phyloP scores from a whole-genome alignment of 208 protist species.

The Novymonas esmeraldas region DNA sequence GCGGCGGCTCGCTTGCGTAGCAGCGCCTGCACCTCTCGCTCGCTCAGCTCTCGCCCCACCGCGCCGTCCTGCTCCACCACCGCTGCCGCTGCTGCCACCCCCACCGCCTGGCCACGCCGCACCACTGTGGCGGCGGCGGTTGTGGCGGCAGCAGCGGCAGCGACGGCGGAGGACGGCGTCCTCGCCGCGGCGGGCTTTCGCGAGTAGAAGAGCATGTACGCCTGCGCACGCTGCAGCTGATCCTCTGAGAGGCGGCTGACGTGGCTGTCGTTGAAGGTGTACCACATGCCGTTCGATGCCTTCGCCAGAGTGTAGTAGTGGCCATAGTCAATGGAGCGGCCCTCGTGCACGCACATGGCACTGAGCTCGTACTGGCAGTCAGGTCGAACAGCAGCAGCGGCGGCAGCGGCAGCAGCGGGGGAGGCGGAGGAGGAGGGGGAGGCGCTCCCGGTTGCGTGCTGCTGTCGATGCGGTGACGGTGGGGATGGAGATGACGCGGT shows the following conservation, averaged over 20 bases:
- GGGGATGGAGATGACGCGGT: constrained; percentile 22
- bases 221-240: constrained; percentile 65
- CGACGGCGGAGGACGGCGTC: background rate
- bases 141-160: background rate
- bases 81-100: too few relatives aligned
- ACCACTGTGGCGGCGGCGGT: too few relatives aligned
- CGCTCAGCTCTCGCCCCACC: constrained; percentile 30
- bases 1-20: constrained; percentile 9
- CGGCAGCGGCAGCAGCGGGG: background rate
- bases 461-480: background rate
- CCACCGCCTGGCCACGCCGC: too few relatives aligned
- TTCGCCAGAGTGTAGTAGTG: constrained; percentile 93
- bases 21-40: constrained; percentile 23
- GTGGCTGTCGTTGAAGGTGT: constrained; percentile 83
- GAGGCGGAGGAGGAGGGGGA: background rate
- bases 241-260: constrained; percentile 72
- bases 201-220: constrained; percentile 93
- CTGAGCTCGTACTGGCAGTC: constrained; percentile 82
- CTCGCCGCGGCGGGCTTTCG: constrained; percentile 6
- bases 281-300: constrained; percentile 84
- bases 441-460: background rate
- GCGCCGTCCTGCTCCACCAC: background rate
- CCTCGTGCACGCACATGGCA: constrained; percentile 90
- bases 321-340: constrained; percentile 74
- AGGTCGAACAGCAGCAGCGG: background rate